Percentiles rank a stretch among this genome's conserved stretches.
Evolutionary conservation across 129 eudicot species (phyloP).

Genomic region (Saposhnikovia divaricata): DNA sequence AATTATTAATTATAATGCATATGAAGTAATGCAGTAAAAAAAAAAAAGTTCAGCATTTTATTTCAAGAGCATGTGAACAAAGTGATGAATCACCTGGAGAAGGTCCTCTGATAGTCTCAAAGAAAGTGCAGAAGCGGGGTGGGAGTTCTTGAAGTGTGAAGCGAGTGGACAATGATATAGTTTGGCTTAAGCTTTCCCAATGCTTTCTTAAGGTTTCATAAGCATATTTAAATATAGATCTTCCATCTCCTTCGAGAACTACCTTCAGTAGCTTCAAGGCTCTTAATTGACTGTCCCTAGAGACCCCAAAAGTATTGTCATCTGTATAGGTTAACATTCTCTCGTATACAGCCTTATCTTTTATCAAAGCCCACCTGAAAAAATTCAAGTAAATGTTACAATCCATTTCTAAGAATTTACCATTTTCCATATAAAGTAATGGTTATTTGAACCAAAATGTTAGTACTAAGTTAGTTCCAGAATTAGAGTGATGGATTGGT

Average conservation of each 20-base stretch:
- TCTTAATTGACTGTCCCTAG: conserved; percentile 61
- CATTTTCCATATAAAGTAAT: not conserved
- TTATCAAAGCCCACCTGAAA: conserved; percentile 70
- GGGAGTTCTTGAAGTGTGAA: conserved; percentile 49
- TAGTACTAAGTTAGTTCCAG: not conserved
- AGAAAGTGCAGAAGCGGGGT: conserved; percentile 48
- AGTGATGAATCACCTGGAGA: conserved; percentile 46
- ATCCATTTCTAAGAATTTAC: not conserved
- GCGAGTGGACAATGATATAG: conserved; percentile 38
- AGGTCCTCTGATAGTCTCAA: conserved; percentile 47
- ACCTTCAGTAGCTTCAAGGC: conserved; percentile 63
- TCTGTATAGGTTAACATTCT: conserved; percentile 29
- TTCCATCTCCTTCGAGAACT: conserved; percentile 35
- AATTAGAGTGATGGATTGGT: not conserved
- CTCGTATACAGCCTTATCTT: conserved; percentile 50
- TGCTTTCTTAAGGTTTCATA: conserved; percentile 40
- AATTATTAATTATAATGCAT: no score
- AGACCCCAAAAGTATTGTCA: conserved; percentile 36
- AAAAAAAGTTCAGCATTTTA: no score
- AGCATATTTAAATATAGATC: conserved; percentile 40
- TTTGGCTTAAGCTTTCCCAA: conserved; percentile 42
- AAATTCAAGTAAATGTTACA: not conserved
- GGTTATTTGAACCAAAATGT: not conserved
- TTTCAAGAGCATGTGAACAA: not conserved
- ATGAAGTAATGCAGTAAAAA: not conserved